Conservation (phyloP, 2,329 filamentous ascomycete genomes). For the Diaporthe humulicola region DNA sequence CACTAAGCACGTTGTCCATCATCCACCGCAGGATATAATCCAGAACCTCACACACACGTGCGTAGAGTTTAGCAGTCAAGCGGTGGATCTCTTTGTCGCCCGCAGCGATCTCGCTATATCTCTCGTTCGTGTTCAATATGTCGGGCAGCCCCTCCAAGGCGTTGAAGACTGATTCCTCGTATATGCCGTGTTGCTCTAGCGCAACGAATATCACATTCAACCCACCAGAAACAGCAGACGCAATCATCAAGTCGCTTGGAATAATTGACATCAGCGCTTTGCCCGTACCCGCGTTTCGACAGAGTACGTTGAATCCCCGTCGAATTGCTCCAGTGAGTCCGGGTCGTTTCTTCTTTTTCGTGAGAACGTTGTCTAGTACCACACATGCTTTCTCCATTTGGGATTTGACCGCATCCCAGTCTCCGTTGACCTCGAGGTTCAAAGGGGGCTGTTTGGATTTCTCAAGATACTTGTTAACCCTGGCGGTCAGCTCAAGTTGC, state of each 20-base stretch:
- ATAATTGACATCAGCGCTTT: background rate
- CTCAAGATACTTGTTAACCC: background rate
- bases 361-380: background rate
- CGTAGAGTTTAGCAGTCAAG: background rate
- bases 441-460: background rate
- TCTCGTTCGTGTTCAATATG: background rate
- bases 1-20: background rate
- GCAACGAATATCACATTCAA: background rate
- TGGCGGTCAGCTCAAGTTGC: fast-evolving
- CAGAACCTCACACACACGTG: background rate
- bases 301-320: background rate
- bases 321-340: background rate
- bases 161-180: background rate
- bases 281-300: background rate
- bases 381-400: background rate
- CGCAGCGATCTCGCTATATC: background rate
- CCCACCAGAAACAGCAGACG: background rate
- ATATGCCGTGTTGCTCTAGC: background rate
- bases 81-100: background rate
- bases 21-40: background rate
- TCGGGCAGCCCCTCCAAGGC: background rate
- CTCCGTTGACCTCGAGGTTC: background rate
- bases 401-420: background rate
- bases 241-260: background rate
- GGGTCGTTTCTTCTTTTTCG: background rate